Base-by-base conservation (phyloP, 2,329 filamentous ascomycete species). In the Anthostomella pinea region DNA sequence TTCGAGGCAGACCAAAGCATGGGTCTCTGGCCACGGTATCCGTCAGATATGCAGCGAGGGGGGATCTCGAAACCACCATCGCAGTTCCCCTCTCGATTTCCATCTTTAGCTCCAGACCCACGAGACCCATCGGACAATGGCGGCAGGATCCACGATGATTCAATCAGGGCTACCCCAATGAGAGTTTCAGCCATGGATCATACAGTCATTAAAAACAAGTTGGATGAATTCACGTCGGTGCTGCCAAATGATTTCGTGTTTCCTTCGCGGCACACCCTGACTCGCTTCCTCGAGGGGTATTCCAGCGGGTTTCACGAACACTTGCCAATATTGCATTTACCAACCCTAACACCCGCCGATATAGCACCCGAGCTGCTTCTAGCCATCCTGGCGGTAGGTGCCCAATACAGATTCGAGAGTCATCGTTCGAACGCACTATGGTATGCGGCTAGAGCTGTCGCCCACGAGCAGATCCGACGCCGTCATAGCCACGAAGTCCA, bases 241-340 rank as follows among this genome's bases (percentile, higher is more conserved):
- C 58, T 83, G 15, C 76, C 80, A 0, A 66, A 63, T 34, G 77
- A 79, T 48, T 87, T 87, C 46, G 71, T 78, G 3, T 75, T 87
- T 32, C 83, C 83, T 1, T 85, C 82, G 4, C 73, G 83, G 3
- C 74, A 85, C 47, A 84, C 83, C 0, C 57, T 87, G 18, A 81
- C 79, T 3, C 66, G 83, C 21, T 87, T 86, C 44, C 61, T 87
- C 20, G 81, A 84, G 40, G 82, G 81, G 1, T 87, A 85, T 49
- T 75, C 85, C 35, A 77, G 73, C 39, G 81, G 82, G 0, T 85
- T 87, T 39, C 72, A 77, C 37, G 71, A 75, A 34, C 69, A 75
- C 41, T 53, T 76, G 1, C 73, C 73, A 1, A 72, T 87, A 43
- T 65, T 87, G 18, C 83, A 88, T 54, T 63, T 85, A 5, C 78